phyloP scores from a whole-genome alignment of 768 basidiomycete species.

The Tricholoma sp. region DNA sequence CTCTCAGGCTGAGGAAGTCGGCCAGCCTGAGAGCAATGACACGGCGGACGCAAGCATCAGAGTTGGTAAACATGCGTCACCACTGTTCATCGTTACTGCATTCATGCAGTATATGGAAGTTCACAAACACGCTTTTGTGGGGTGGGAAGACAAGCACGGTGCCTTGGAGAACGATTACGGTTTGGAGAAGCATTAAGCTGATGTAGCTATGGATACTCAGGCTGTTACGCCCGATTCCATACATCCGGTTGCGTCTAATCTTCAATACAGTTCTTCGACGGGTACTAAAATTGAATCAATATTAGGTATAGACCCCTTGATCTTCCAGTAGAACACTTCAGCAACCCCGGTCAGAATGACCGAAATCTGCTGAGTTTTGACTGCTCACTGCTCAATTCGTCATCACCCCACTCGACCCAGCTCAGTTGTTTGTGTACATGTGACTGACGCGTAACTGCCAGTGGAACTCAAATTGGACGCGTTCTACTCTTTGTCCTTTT shows the following conservation, averaged over 20 bases:
- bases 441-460: too few species aligned
- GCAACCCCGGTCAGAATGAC: too few species aligned
- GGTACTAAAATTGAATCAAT: not conserved
- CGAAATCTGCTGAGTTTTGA: too few species aligned
- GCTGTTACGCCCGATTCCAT: not conserved
- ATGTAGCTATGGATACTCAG: not conserved
- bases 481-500: too few species aligned
- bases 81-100: not conserved
- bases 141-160: not conserved
- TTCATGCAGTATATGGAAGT: not conserved
- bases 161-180: not conserved
- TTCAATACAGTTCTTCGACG: not conserved
- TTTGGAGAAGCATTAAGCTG: not conserved
- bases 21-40: not conserved
- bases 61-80: not conserved
- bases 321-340: too few species aligned
- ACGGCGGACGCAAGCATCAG: not conserved
- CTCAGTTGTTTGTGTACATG: too few species aligned
- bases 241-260: not conserved
- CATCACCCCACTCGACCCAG: too few species aligned
- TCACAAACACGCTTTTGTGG: not conserved
- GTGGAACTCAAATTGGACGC: too few species aligned
- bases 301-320: not conserved
- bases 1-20: not conserved
- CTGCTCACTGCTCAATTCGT: too few species aligned